A percentile compares a stretch with the other conserved stretches of the same genome.
Conservation (phyloP, 306 rosid species). For the Ormosia semicastrata region DNA sequence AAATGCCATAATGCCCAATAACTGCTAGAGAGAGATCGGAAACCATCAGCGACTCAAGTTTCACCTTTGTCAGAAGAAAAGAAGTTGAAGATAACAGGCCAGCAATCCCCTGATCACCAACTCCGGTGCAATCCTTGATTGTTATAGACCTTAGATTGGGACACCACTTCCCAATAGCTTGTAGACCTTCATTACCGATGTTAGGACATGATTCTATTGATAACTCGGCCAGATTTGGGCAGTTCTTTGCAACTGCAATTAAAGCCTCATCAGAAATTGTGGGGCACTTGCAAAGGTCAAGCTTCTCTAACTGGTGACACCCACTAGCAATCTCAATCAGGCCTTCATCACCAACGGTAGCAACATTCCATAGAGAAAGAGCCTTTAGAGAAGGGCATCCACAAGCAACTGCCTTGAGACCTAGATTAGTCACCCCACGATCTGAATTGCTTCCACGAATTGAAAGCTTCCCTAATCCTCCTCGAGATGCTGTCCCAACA, state of each 20-base stretch:
- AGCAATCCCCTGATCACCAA: slow-evolving; percentile 81
- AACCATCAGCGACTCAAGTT: slow-evolving; percentile 72
- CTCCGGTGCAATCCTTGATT: slow-evolving; percentile 57
- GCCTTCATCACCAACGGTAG: slow-evolving; percentile 73
- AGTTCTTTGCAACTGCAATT: slow-evolving; percentile 62
- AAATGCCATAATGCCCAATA: slow-evolving; percentile 82
- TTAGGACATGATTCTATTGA: slow-evolving; percentile 75
- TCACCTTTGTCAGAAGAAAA: slow-evolving; percentile 57
- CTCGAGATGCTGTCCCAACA: slow-evolving; percentile 82
- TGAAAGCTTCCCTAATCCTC: slow-evolving; percentile 85
- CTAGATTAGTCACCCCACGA: slow-evolving; percentile 55
- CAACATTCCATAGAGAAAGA: slow-evolving; percentile 65
- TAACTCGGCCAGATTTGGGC: slow-evolving; percentile 65
- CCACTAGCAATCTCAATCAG: slow-evolving; percentile 72
- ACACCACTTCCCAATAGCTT: slow-evolving; percentile 74
- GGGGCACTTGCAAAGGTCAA: slow-evolving; percentile 71
- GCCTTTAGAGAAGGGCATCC: slow-evolving; percentile 85
- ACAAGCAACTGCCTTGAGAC: slow-evolving; percentile 72
- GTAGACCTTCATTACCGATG: slow-evolving; percentile 75
- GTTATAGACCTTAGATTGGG: slow-evolving; percentile 63
- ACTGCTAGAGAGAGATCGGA: slow-evolving; percentile 89
- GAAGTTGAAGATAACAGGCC: slow-evolving; percentile 61
- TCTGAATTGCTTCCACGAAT: slow-evolving; percentile 61
- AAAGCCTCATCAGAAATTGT: slow-evolving; percentile 71
- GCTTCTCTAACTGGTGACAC: slow-evolving; percentile 70